These are phyloP conservation scores for Arachis monticola DNA, from an alignment of 331 rosid species.

Conservation along the genomic window DNA sequence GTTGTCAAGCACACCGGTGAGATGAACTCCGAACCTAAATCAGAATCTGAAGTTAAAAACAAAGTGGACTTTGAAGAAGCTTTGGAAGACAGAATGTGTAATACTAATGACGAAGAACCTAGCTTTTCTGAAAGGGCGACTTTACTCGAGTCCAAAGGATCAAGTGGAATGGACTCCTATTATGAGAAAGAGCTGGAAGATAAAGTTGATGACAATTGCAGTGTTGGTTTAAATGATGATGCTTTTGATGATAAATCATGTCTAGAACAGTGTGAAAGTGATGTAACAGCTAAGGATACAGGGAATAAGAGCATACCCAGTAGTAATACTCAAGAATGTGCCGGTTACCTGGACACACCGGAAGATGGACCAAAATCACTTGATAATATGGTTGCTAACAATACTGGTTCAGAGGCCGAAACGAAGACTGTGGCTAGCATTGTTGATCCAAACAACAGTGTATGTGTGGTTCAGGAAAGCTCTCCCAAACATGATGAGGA, in stretches of 20 bases:
- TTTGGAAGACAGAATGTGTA: conserved; percentile 21
- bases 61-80: conserved; percentile 42
- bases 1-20: conserved; percentile 56
- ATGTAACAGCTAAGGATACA: conserved; percentile 28
- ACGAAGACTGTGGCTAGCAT: conserved; percentile 36
- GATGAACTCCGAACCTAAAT: conserved; percentile 32
- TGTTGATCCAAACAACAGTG: conserved; percentile 28
- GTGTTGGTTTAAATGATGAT: conserved; percentile 42
- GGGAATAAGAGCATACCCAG: conserved; percentile 31
- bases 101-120: conserved; percentile 33
- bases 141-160: conserved; percentile 13
- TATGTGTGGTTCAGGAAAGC: conserved; percentile 39
- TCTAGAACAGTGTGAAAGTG: conserved; percentile 41
- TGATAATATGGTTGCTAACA: conserved; percentile 41
- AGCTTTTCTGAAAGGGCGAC: conserved; percentile 38
- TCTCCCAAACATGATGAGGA: conserved; percentile 38
- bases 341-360: conserved; percentile 40
- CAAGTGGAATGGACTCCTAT: conserved; percentile 34
- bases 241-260: conserved; percentile 37
- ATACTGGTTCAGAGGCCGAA: conserved; percentile 38
- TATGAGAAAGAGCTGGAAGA: conserved; percentile 43
- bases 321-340: conserved; percentile 36
- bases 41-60: conserved; percentile 39
- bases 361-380: conserved; percentile 41
- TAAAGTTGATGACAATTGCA: conserved; percentile 28